Evolutionary conservation across 768 basidiomycete species (phyloP).

Genomic region (Pulveroboletus ravenelii): DNA sequence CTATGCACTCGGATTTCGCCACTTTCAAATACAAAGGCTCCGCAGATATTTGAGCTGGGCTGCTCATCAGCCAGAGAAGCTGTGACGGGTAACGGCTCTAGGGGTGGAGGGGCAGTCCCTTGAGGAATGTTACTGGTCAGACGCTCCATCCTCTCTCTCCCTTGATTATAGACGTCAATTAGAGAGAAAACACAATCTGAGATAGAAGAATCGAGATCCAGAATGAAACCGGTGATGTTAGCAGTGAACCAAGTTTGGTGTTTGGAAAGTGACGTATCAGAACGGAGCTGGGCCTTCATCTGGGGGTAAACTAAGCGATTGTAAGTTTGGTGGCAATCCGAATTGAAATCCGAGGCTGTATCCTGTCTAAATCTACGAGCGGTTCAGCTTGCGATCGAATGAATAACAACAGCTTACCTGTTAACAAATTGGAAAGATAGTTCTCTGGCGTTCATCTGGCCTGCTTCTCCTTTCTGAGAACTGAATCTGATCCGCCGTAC

Average conservation of each 20-base stretch:
- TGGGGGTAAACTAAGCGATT: constrained; percentile 77
- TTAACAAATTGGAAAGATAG: constrained; percentile 85
- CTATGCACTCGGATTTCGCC: constrained; percentile 78
- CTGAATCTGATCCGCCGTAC: constrained; percentile 71
- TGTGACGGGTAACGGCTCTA: constrained; percentile 3
- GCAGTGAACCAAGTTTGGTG: constrained; percentile 60
- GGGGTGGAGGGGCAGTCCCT: constrained; percentile 6
- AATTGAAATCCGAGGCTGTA: constrained; percentile 61
- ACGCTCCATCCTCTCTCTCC: constrained; percentile 70
- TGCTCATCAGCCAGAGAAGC: constrained; percentile 15
- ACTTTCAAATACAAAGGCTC: constrained; percentile 73
- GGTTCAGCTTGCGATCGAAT: constrained; percentile 3
- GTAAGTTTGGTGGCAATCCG: constrained; percentile 59
- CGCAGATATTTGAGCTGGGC: constrained; percentile 57
- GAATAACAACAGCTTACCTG: constrained; percentile 41
- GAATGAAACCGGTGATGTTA: constrained; percentile 76
- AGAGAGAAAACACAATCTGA: constrained; percentile 76
- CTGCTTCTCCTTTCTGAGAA: constrained; percentile 72
- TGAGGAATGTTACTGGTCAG: constrained; percentile 55
- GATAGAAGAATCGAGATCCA: constrained; percentile 80
- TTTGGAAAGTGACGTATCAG: constrained; percentile 43
- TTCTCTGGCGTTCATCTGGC: constrained; percentile 64
- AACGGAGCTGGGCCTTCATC: constrained; percentile 71
- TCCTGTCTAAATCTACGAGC: constrained; percentile 74
- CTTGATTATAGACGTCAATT: constrained; percentile 78